phyloP scores from a whole-genome alignment of 1,139 yeast species.

The Geotrichum restrictum region DNA sequence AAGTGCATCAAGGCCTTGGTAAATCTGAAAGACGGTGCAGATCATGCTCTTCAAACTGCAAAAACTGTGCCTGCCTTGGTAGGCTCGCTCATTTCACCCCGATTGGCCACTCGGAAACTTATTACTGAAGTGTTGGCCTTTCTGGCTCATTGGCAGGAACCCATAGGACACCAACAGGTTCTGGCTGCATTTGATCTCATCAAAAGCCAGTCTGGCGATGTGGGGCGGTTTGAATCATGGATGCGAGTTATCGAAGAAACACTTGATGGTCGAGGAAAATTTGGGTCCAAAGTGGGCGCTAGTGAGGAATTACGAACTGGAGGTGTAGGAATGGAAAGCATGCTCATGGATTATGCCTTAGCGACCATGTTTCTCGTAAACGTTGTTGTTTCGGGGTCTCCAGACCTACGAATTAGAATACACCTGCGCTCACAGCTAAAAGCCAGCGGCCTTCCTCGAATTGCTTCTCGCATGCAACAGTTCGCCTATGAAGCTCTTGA shows the following conservation, averaged over 20 bases:
- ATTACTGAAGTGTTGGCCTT: constrained; percentile 73
- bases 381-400: constrained; percentile 62
- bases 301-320: constrained; percentile 73
- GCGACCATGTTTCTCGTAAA: constrained; percentile 75
- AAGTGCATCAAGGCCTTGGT: constrained; percentile 62
- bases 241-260: constrained; percentile 66
- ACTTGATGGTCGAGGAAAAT: constrained; percentile 79
- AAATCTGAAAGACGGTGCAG: constrained; percentile 54
- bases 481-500: constrained; percentile 61
- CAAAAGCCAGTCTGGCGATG: constrained; percentile 59
- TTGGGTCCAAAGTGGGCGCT: constrained; percentile 90
- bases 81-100: constrained; percentile 56
- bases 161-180: constrained; percentile 58
- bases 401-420: constrained; percentile 61
- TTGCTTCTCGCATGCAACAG: constrained; percentile 58
- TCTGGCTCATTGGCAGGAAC: constrained; percentile 49
- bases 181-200: constrained; percentile 60
- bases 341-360: constrained; percentile 73
- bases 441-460: constrained; percentile 68
- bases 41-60: constrained; percentile 49
- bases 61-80: constrained; percentile 56
- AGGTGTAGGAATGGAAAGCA: constrained; percentile 62
- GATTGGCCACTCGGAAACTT: constrained; percentile 69
- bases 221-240: constrained; percentile 80
- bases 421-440: constrained; percentile 72